Conservation (phyloP, 2,329 filamentous ascomycete species). For the Aspergillus sp. region DNA sequence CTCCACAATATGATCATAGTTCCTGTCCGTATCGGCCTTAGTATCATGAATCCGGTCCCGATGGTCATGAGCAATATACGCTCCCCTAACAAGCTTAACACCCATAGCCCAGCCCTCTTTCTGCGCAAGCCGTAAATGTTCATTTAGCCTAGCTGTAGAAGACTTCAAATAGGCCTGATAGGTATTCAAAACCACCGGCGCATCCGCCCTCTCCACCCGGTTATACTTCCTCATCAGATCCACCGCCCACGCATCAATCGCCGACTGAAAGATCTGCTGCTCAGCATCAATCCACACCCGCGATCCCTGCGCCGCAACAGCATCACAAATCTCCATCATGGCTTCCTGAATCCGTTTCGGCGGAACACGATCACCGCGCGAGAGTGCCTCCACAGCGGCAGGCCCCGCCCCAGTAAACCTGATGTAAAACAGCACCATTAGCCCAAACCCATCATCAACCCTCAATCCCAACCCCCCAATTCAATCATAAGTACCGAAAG, state of each 20-base stretch:
- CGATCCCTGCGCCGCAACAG: conserved; percentile 36
- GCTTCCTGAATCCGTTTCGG: conserved; percentile 38
- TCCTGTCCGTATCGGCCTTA: conserved; percentile 41
- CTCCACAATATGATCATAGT: conserved; percentile 54
- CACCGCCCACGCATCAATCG: conserved; percentile 51
- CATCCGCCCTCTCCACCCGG: conserved; percentile 1
- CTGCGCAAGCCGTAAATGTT: conserved; percentile 42
- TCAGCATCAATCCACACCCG: conserved; percentile 53
- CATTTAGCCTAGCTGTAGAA: conserved; percentile 39
- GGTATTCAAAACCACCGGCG: conserved; percentile 44
- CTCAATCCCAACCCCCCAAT: no score
- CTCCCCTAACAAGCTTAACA: conserved; percentile 50
- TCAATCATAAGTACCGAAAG: neutral
- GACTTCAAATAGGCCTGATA: conserved; percentile 51
- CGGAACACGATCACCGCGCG: conserved; percentile 32
- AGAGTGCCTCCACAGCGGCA: conserved; percentile 40
- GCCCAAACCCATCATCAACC: neutral
- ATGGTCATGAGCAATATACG: conserved; percentile 48
- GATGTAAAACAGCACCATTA: neutral
- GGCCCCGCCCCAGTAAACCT: conserved; percentile 50
- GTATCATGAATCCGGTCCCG: conserved; percentile 40
- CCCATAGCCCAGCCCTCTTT: conserved; percentile 46
- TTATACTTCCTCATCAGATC: conserved; percentile 51
- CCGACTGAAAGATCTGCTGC: conserved; percentile 47
- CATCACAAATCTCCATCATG: conserved; percentile 41